Percentiles rank a stretch among this genome's conserved stretches.
These are phyloP conservation scores for Takakia lepidozioides DNA, from an alignment of 225 moss, liverwort and hornwort species.

Conservation along the genomic window DNA sequence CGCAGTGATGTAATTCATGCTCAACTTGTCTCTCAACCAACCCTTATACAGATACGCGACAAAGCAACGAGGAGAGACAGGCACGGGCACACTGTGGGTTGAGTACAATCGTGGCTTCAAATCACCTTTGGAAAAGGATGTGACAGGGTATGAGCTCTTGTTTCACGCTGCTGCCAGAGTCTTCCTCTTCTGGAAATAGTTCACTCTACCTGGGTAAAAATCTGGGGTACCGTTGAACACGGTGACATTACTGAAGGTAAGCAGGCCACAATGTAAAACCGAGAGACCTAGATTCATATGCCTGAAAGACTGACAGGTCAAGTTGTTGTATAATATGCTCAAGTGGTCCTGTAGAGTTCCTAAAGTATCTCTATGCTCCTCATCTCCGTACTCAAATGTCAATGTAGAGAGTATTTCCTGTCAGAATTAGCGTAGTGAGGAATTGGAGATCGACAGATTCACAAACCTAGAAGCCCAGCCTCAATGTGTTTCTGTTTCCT, in stretches of 20 bases:
- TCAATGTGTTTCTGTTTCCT: background rate
- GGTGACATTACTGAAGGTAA: background rate
- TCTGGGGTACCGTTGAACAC: no score
- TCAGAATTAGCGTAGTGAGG: background rate
- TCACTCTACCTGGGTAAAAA: no score
- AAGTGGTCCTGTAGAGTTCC: background rate
- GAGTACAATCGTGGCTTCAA: slow-evolving; percentile 31
- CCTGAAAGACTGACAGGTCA: no score
- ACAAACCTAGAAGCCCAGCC: no score
- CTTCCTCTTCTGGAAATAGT: no score
- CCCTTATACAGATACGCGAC: slow-evolving; percentile 29
- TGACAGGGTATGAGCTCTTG: slow-evolving; percentile 14
- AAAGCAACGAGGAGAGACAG: slow-evolving; percentile 27
- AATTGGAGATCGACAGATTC: no score
- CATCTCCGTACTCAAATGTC: background rate
- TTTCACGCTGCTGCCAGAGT: background rate
- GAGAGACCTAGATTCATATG: background rate
- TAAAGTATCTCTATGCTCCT: slow-evolving; percentile 1
- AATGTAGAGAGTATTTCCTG: background rate
- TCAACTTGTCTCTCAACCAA: background rate
- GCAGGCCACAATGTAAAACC: background rate
- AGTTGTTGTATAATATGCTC: background rate
- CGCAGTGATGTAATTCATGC: no score
- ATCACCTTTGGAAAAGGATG: slow-evolving; percentile 31
- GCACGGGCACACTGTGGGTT: slow-evolving; percentile 34